Conservation (phyloP, 257 asterid species). For the Solanum neorickii region DNA sequence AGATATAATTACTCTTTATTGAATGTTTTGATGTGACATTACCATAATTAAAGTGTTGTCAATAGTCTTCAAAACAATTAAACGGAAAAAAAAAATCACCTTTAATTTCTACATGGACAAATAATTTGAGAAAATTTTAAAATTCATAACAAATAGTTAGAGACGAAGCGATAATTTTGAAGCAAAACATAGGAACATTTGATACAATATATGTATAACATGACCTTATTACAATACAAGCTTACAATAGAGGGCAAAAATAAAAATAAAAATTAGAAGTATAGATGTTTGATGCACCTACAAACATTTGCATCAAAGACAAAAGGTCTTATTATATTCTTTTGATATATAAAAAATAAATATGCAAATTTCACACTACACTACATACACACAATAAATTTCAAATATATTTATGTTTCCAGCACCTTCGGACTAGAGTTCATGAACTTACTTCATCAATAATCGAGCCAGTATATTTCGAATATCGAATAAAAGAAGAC, state of each 20-base stretch:
- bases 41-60: background rate
- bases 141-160: background rate
- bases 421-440: slow-evolving; percentile 13
- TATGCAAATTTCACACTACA: background rate
- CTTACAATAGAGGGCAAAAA: background rate
- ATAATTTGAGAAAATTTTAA: background rate
- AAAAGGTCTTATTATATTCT: background rate
- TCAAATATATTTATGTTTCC: background rate
- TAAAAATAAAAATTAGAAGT: background rate
- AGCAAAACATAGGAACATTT: background rate
- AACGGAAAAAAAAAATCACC: background rate
- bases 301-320: background rate
- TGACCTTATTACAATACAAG: slow-evolving; percentile 28
- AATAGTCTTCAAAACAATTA: background rate
- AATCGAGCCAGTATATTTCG: background rate
- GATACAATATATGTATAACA: background rate
- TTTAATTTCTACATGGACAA: background rate
- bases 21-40: background rate
- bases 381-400: background rate
- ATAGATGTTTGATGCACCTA: background rate
- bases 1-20: background rate
- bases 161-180: background rate
- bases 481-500: background rate
- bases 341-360: background rate
- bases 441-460: background rate